A percentile compares a stretch with the other conserved stretches of the same genome.
These are phyloP conservation scores for Cladorrhinum sp. DNA, from an alignment of 2,329 filamentous ascomycete species.

Conservation along the genomic window DNA sequence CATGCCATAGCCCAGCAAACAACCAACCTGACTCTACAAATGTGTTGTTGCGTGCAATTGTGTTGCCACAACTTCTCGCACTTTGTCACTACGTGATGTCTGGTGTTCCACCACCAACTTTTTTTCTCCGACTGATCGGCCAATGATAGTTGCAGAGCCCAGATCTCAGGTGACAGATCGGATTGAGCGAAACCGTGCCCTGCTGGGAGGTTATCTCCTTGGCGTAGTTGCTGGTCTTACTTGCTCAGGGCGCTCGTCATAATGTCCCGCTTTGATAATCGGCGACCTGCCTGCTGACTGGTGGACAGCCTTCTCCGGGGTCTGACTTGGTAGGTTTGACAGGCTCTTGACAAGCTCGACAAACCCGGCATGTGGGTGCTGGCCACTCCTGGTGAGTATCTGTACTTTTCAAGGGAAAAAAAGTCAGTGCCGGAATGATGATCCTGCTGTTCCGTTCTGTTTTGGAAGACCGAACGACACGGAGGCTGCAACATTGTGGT, in stretches of 20 bases:
- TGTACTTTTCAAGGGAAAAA: too few relatives aligned
- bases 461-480: not conserved
- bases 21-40: too few relatives aligned
- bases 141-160: constrained; percentile 5
- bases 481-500: not conserved
- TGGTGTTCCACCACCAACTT: not conserved
- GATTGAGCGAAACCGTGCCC: not conserved
- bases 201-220: not conserved
- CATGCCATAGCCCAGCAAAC: not conserved
- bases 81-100: not conserved
- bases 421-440: not conserved
- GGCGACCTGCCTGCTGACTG: not conserved
- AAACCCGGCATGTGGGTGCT: not conserved
- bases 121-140: constrained; percentile 2
- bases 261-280: not conserved
- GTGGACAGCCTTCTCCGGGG: not conserved
- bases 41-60: not conserved
- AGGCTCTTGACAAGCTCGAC: not conserved
- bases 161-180: constrained; percentile 6
- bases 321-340: not conserved
- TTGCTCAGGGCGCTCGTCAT: not conserved
- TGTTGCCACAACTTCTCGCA: not conserved
- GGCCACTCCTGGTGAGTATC: not conserved
- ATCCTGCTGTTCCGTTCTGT: not conserved
- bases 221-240: not conserved